Evolutionary conservation across 345 rosid genomes (phyloP), one percentile per base, ranked within the genome.

Genomic region (Geranium brycei): DNA sequence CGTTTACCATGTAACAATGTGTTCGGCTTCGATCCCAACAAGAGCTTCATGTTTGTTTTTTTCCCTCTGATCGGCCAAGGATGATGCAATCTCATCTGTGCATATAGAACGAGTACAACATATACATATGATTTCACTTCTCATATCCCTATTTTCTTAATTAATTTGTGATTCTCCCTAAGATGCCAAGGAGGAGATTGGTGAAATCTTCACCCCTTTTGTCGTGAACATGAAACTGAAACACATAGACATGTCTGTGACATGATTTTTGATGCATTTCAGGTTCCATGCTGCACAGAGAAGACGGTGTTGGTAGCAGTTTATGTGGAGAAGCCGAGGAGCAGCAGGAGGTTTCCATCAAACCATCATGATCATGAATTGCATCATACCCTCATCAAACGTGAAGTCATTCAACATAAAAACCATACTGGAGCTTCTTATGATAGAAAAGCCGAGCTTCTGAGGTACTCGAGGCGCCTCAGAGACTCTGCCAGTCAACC

Each of bases 361-460:
- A 19, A 28, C 15, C 62, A 62, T 5, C 66, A 64, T 1, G 56
- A 60, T 2, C 62, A 64, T 0, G 57, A 23, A 23, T 23, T 23
- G 28, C 28, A 64, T 0, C 82, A 55, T 16, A 11, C 38, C 76
- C 19, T 14, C 73, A 62, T 31, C 65, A 62, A 61, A 23, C 57
- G 66, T 51, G 72, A 56, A 64, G 32, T 28, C 47, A 58, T 66
- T 19, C 47, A 15, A 16, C 66, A 73, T 15, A 35, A 59, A 11
- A 59, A 31, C n/a, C 31, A 57, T 1, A 35, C 10, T 3, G 64
- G 59, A 12, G 62, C 31, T 55, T 41, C 61, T 17, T 66, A 64
- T 41, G 58, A 64, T 58, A 75, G 83, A 62, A 82, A 71, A 62
- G 82, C 87, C 19, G 71, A 78, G 76, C 85, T 82, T 63, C 89